Conservation (phyloP, 805 yeast species). For the Clavispora phyllophila region DNA sequence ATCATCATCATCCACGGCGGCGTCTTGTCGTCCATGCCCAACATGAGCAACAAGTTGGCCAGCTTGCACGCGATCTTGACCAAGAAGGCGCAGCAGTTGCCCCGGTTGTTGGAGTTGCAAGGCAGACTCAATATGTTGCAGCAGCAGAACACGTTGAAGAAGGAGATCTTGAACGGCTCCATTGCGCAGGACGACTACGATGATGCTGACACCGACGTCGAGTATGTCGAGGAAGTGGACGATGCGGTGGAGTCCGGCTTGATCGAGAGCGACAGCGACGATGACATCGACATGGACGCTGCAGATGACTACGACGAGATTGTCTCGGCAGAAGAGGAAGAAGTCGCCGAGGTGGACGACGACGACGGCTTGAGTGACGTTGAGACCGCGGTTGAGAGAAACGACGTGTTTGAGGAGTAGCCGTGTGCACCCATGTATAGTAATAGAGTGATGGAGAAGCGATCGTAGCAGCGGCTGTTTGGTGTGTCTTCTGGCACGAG, state of each 20-base stretch:
- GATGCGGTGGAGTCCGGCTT: conserved; percentile 33
- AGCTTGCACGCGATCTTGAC: conserved; percentile 44
- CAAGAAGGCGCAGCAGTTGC: conserved; percentile 45
- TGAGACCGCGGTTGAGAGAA: conserved; percentile 14
- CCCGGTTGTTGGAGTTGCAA: conserved; percentile 46
- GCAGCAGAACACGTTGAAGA: conserved; percentile 38
- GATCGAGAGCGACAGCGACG: conserved; percentile 15
- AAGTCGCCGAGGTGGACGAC: conserved; percentile 1
- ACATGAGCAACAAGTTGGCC: conserved; percentile 38
- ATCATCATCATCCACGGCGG: conserved; percentile 52
- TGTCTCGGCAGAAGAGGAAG: conserved; percentile 7
- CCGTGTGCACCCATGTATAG: neutral
- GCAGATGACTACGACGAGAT: conserved; percentile 5
- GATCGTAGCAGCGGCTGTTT: no score
- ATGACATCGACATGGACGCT: conserved; percentile 5
- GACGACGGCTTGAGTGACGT: conserved; percentile 16
- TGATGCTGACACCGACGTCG: conserved; percentile 49
- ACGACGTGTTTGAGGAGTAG: conserved; percentile 10
- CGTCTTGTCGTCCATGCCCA: conserved; percentile 42
- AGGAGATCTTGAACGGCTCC: conserved; percentile 30
- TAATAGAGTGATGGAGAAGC: neutral
- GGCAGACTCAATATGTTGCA: conserved; percentile 46
- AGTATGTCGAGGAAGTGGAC: conserved; percentile 65
- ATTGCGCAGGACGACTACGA: conserved; percentile 20
- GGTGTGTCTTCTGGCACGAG: no score